Percentiles rank a stretch among this genome's conserved stretches.
These are phyloP conservation scores for Gigaspora rosea DNA, from an alignment of 192 early-diverging fungal genomes.

Conservation along the genomic window DNA sequence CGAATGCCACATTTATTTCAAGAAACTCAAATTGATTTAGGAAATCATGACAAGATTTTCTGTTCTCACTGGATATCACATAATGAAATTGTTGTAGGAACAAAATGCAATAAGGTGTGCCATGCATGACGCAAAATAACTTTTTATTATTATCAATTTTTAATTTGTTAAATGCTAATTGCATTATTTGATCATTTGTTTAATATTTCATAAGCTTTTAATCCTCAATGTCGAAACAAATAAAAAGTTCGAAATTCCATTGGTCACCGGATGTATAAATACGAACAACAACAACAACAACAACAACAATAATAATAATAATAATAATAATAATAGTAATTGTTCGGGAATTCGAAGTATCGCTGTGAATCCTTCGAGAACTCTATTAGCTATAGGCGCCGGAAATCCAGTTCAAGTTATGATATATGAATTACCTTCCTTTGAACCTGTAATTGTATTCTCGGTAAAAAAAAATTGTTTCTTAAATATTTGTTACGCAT, in stretches of 20 bases:
- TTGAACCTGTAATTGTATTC: conserved; percentile 58
- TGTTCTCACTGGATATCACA: conserved; percentile 53
- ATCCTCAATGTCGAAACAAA: conserved; percentile 45
- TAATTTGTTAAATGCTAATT: no score
- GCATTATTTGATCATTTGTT: not conserved
- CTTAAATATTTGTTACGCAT: not conserved
- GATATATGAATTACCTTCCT: conserved; percentile 61
- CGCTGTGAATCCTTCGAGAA: conserved; percentile 62
- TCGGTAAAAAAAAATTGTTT: not conserved
- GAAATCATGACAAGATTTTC: conserved; percentile 60
- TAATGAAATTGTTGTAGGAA: conserved; percentile 58
- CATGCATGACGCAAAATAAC: no score
- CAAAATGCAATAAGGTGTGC: conserved; percentile 65
- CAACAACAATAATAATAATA: conserved; percentile 14
- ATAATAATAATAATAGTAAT: conserved; percentile 11
- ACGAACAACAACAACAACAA: not conserved
- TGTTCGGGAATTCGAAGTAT: conserved; percentile 62
- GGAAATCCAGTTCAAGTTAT: conserved; percentile 61
- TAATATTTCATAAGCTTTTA: conserved; percentile 26
- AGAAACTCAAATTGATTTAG: conserved; percentile 35
- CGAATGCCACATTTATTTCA: conserved; percentile 33
- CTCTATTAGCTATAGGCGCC: conserved; percentile 64
- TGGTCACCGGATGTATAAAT: conserved; percentile 10
- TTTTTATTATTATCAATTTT: no score
- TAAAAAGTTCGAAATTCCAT: conserved; percentile 40